A percentile compares a stretch with the other conserved stretches of the same genome.
phyloP scores from a whole-genome alignment of 2,329 filamentous ascomycete species.

The Lasiodiplodia sp. region DNA sequence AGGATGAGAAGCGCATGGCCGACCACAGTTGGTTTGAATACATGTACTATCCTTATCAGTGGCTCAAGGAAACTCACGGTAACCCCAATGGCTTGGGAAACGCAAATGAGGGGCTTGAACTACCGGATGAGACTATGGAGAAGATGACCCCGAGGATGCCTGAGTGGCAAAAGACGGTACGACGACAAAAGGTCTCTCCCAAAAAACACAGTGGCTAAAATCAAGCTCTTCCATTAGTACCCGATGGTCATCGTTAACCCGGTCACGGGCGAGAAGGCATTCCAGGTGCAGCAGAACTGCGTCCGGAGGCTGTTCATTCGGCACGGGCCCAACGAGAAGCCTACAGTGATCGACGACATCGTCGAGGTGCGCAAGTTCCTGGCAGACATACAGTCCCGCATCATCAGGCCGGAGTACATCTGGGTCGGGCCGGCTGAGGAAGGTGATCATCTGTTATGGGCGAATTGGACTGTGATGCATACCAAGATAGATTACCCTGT shows the following conservation, averaged over 20 bases:
- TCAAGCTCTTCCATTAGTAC: conserved; percentile 37
- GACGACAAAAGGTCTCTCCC: neutral
- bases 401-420: conserved; percentile 54
- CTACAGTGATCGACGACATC: conserved; percentile 49
- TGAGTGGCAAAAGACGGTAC: conserved; percentile 39
- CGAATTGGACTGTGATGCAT: conserved; percentile 40
- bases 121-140: conserved; percentile 47
- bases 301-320: conserved; percentile 51
- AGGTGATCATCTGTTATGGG: conserved; percentile 50
- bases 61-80: conserved; percentile 53
- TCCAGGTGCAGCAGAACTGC: conserved; percentile 54
- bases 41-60: conserved; percentile 50
- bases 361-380: conserved; percentile 48
- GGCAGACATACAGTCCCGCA: conserved; percentile 48
- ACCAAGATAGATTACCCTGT: conserved; percentile 55
- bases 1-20: conserved; percentile 48
- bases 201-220: too few species aligned
- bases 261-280: conserved; percentile 50
- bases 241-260: conserved; percentile 59
- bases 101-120: conserved; percentile 49
- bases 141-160: conserved; percentile 46
- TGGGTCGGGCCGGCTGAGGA: conserved; percentile 50
- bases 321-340: conserved; percentile 42
- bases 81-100: conserved; percentile 53
- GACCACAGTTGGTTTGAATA: conserved; percentile 57